Evolutionary conservation across 768 basidiomycete species (phyloP).

Genomic region (Kwoniella shandongensis): DNA sequence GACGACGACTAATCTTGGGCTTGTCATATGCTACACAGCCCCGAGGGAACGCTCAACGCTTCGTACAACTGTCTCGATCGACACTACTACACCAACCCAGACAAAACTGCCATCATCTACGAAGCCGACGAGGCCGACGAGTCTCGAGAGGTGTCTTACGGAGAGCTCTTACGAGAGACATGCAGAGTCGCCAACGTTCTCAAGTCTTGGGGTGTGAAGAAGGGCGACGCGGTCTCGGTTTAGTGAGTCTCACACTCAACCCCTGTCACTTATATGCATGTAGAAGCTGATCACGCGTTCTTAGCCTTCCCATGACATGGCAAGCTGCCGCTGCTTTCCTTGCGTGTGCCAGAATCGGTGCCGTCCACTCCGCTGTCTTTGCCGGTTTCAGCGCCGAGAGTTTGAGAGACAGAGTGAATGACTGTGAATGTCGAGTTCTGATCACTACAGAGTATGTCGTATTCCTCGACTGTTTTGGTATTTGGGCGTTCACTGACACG

Average conservation of each 20-base stretch:
- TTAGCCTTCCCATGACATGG: slow-evolving; percentile 56
- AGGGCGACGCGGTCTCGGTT: slow-evolving; percentile 66
- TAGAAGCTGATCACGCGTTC: background rate
- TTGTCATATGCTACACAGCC: slow-evolving; percentile 53
- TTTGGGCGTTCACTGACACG: slow-evolving; percentile 2
- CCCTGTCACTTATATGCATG: background rate
- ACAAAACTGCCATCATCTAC: slow-evolving; percentile 92
- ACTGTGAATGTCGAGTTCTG: slow-evolving; percentile 85
- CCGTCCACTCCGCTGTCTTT: slow-evolving; percentile 94
- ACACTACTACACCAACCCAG: slow-evolving; percentile 85
- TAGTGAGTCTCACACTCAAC: slow-evolving; percentile 27
- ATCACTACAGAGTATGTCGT: slow-evolving; percentile 80
- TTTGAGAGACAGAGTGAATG: slow-evolving; percentile 84
- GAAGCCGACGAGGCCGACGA: slow-evolving; percentile 92
- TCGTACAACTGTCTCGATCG: slow-evolving; percentile 98
- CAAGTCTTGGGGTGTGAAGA: slow-evolving; percentile 82
- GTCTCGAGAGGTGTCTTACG: slow-evolving; percentile 73
- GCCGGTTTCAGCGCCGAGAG: slow-evolving; percentile 95
- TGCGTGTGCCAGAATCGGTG: slow-evolving; percentile 94
- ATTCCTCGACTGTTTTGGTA: background rate
- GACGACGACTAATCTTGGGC: background rate
- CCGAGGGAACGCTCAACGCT: slow-evolving; percentile 86
- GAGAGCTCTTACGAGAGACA: slow-evolving; percentile 85
- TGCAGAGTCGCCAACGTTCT: slow-evolving; percentile 88
- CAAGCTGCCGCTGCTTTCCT: slow-evolving; percentile 95